Percentiles rank a stretch among this genome's conserved stretches.
Conservation (phyloP, 2,329 filamentous ascomycete species). For the Calycina herbarum region DNA sequence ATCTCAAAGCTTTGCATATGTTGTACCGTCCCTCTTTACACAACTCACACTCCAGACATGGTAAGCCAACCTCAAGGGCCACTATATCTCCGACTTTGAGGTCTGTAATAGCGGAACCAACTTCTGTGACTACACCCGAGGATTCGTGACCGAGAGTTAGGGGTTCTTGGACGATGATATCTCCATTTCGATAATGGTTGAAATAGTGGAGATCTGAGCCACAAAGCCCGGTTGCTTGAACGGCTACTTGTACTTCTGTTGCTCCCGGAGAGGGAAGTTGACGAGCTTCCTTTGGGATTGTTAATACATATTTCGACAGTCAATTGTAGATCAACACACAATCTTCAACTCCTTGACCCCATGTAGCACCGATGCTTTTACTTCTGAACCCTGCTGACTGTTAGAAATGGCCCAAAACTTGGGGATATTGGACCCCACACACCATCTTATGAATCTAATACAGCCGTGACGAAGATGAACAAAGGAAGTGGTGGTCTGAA, state of each 20-base stretch:
- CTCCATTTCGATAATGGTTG: slow-evolving; percentile 91
- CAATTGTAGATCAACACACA: slow-evolving; percentile 26
- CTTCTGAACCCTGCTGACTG: slow-evolving; percentile 19
- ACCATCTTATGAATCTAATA: neutral
- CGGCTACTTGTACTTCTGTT: slow-evolving; percentile 76
- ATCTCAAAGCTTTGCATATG: slow-evolving; percentile 67
- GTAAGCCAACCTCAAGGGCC: slow-evolving; percentile 90
- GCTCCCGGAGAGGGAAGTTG: slow-evolving; percentile 29
- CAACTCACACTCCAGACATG: slow-evolving; percentile 85
- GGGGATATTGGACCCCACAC: neutral
- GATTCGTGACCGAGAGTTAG: slow-evolving; percentile 96
- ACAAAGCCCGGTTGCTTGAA: slow-evolving; percentile 95
- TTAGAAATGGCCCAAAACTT: neutral
- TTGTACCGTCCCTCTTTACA: slow-evolving; percentile 93
- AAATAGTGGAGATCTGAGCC: slow-evolving; percentile 98
- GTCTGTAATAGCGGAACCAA: slow-evolving; percentile 73
- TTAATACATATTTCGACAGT: neutral
- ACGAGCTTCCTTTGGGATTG: slow-evolving; percentile 34
- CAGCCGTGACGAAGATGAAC: neutral
- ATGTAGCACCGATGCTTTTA: slow-evolving; percentile 37
- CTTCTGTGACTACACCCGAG: slow-evolving; percentile 77
- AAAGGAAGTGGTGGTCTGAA: neutral
- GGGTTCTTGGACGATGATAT: slow-evolving; percentile 85
- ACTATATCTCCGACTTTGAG: slow-evolving; percentile 86
- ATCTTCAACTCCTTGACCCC: slow-evolving; percentile 38